Percentiles rank a stretch among this genome's conserved stretches.
Evolutionary conservation across 2,329 filamentous ascomycete genomes (phyloP).

Genomic region (Alternaria sp.): DNA sequence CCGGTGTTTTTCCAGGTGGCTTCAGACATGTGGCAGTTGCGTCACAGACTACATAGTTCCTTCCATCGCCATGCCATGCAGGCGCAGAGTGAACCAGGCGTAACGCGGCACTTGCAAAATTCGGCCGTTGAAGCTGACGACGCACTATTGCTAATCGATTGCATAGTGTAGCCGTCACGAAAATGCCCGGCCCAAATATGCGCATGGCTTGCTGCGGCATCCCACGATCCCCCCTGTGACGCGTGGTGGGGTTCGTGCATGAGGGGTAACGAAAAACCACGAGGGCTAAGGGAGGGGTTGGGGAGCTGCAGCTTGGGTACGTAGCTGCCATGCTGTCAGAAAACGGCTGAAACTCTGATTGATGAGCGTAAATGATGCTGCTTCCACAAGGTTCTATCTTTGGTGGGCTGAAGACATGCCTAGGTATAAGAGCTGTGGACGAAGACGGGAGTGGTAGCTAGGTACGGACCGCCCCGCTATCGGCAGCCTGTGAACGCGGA

Average conservation of each 20-base stretch:
- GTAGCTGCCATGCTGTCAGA: not conserved
- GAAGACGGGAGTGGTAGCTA: not conserved
- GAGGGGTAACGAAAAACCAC: not conserved
- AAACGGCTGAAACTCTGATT: not conserved
- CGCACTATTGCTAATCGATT: not conserved
- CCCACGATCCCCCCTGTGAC: not conserved
- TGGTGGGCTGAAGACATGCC: not conserved
- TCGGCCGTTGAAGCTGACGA: not conserved
- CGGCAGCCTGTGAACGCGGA: not conserved
- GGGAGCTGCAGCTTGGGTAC: not conserved
- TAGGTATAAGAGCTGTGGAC: not conserved
- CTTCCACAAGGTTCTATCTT: not conserved
- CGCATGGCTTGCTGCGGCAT: not conserved
- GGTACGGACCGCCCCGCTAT: conserved; percentile 13
- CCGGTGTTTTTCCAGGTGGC: not conserved
- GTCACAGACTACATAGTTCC: not conserved
- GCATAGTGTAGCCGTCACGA: not conserved
- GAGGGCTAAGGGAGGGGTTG: not conserved
- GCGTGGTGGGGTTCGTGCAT: not conserved
- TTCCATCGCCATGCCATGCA: not conserved
- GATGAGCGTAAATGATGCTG: not conserved
- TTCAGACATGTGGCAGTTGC: not conserved
- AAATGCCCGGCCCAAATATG: not conserved
- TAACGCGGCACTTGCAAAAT: not conserved
- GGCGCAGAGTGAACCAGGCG: not conserved